Evolutionary conservation across 1,139 yeast species (phyloP).

Genomic region (Geotrichum histeridarum): DNA sequence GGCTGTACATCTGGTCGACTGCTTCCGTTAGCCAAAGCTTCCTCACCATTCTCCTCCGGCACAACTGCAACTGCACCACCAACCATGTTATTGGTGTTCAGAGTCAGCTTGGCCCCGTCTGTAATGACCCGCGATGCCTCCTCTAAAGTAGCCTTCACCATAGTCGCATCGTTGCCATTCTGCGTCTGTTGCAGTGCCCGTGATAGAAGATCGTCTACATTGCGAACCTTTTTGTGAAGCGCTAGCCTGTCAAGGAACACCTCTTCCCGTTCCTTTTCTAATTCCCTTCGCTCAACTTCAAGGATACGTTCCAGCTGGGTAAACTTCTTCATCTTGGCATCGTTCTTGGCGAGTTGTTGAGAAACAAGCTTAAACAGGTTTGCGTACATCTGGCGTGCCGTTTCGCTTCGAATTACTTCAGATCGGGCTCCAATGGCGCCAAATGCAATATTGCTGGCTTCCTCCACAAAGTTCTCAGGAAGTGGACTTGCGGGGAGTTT

Average conservation of each 20-base stretch:
- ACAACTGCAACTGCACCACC: constrained; percentile 19
- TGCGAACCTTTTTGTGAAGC: constrained; percentile 56
- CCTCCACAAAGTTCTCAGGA: constrained; percentile 21
- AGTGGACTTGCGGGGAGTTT: constrained; percentile 3
- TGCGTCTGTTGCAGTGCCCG: constrained; percentile 43
- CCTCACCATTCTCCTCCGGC: constrained; percentile 19
- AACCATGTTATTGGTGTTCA: constrained; percentile 15
- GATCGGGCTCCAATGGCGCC: constrained; percentile 68
- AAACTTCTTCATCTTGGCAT: constrained; percentile 66
- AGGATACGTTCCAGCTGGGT: constrained; percentile 69
- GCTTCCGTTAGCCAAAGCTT: constrained; percentile 3
- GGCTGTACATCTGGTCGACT: constrained; percentile 46
- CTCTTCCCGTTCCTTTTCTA: constrained; percentile 77
- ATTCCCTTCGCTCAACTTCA: constrained; percentile 69
- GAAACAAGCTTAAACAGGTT: constrained; percentile 60
- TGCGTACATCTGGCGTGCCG: constrained; percentile 60
- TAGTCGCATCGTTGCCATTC: constrained; percentile 12
- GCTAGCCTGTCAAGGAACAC: constrained; percentile 73
- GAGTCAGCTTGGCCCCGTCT: constrained; percentile 23
- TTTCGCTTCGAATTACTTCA: constrained; percentile 73
- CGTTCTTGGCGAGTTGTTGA: constrained; percentile 68
- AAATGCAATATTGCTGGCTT: constrained; percentile 32
- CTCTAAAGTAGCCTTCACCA: constrained; percentile 18
- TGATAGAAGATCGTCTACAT: constrained; percentile 48
- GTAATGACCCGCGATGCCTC: constrained; percentile 27